These are phyloP conservation scores for Polytolypa hystricis DNA, from an alignment of 2,329 filamentous ascomycete species.

Conservation along the genomic window DNA sequence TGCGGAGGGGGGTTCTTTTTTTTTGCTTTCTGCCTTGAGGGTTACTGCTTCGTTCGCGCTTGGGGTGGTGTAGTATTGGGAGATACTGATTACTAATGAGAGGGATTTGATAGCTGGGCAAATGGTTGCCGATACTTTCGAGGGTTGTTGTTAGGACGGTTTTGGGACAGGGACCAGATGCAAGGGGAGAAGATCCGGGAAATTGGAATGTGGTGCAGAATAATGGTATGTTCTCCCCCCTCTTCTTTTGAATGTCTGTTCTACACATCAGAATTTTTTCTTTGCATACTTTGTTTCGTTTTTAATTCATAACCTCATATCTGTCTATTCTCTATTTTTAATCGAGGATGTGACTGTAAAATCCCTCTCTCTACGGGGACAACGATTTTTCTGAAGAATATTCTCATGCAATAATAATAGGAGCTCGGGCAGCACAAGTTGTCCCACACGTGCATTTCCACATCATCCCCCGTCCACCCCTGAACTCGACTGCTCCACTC, in stretches of 20 bases:
- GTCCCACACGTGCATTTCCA: conserved; percentile 94
- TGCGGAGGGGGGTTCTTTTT: conserved; percentile 13
- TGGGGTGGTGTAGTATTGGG: too few relatives aligned
- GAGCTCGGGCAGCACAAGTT: conserved; percentile 77
- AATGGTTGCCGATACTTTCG: conserved; percentile 43
- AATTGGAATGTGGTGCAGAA: conserved; percentile 99
- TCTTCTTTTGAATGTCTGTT: conserved; percentile 6
- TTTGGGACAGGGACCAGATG: conserved; percentile 33
- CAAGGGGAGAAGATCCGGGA: conserved; percentile 53
- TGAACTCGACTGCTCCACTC: conserved; percentile 15
- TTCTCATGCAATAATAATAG: conserved; percentile 24
- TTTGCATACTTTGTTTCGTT: conserved; percentile 3
- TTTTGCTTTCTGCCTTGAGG: not conserved
- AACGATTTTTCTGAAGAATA: not conserved
- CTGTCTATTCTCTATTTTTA: conserved; percentile 4
- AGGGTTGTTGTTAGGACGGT: conserved; percentile 64
- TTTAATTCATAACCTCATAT: conserved; percentile 1
- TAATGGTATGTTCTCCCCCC: conserved; percentile 47
- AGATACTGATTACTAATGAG: too few relatives aligned
- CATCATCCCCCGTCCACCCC: conserved; percentile 66
- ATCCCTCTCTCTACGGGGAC: not conserved
- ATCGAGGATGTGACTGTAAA: not conserved
- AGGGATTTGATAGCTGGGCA: conserved; percentile 27
- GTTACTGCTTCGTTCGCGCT: not conserved
- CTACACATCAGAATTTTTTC: conserved; percentile 1